These are phyloP conservation scores for Aspergillus flavus DNA, from an alignment of 2,329 filamentous ascomycete species.

Conservation along the genomic window DNA sequence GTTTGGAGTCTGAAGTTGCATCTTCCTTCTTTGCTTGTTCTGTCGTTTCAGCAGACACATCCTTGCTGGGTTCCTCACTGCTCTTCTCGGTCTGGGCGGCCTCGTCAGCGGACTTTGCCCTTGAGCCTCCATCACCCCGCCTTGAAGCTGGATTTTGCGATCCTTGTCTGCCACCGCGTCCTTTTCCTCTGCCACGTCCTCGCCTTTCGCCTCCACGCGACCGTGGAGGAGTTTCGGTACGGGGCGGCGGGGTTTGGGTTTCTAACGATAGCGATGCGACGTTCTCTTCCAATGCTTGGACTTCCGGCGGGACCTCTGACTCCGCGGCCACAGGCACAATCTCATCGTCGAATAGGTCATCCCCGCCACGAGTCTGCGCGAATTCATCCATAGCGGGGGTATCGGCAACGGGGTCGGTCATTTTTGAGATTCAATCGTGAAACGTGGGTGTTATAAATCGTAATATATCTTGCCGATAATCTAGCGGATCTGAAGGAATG, in stretches of 20 bases:
- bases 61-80: slow-evolving; percentile 20
- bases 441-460: slow-evolving; percentile 2
- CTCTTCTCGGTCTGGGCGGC: slow-evolving; percentile 15
- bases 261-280: slow-evolving; percentile 14
- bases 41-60: slow-evolving; percentile 13
- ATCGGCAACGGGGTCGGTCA: slow-evolving; percentile 18
- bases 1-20: slow-evolving; percentile 15
- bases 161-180: slow-evolving; percentile 25
- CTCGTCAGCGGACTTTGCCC: slow-evolving; percentile 21
- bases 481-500: slow-evolving; percentile 13
- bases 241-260: slow-evolving; percentile 14
- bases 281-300: slow-evolving; percentile 18
- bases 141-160: slow-evolving; percentile 23
- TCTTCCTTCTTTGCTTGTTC: slow-evolving; percentile 23
- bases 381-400: slow-evolving; percentile 47
- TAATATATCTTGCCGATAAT: slow-evolving; percentile 10
- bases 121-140: slow-evolving; percentile 21
- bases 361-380: slow-evolving; percentile 52
- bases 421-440: slow-evolving; percentile 9
- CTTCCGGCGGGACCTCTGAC: slow-evolving; percentile 26
- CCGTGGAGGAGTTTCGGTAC: slow-evolving; percentile 29
- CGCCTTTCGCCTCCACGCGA: slow-evolving; percentile 35
- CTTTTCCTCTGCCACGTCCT: slow-evolving; percentile 33
- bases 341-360: slow-evolving; percentile 55
- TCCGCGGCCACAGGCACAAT: slow-evolving; percentile 48